Percentiles rank a stretch among this genome's conserved stretches.
These are phyloP conservation scores for Euptelea pleiosperma DNA, from an alignment of 164 flowering plant species.

Conservation along the genomic window DNA sequence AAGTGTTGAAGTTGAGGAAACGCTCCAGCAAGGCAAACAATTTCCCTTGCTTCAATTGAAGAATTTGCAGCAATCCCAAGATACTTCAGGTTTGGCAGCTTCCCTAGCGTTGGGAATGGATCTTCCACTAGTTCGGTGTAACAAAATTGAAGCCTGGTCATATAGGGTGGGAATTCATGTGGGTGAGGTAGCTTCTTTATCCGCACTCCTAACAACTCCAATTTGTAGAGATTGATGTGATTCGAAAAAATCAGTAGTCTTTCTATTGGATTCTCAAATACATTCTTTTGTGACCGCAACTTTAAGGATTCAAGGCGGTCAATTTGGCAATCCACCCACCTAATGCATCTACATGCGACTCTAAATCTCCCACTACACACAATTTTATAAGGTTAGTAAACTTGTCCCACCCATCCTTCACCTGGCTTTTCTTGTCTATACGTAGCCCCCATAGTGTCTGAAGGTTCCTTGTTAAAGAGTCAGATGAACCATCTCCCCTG, in stretches of 20 bases:
- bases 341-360: not conserved
- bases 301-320: not conserved
- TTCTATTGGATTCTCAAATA: no score
- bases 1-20: not conserved
- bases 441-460: slow-evolving; percentile 6
- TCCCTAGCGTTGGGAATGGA: not conserved
- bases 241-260: not conserved
- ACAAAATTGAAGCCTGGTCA: no score
- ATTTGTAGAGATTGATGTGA: not conserved
- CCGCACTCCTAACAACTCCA: slow-evolving; percentile 1
- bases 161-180: no score
- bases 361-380: slow-evolving; percentile 1
- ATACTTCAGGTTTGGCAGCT: not conserved
- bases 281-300: not conserved
- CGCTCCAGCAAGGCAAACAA: not conserved
- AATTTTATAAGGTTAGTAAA: not conserved
- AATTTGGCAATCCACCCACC: not conserved
- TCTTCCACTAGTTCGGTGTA: not conserved
- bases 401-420: not conserved
- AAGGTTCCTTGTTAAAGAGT: no score
- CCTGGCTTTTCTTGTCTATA: not conserved
- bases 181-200: not conserved
- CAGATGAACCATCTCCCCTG: no score
- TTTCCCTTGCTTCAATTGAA: not conserved
- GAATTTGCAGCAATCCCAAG: not conserved